phyloP scores from a whole-genome alignment of 1,284 basidiomycete genomes.

The Cronartium quercuum region DNA sequence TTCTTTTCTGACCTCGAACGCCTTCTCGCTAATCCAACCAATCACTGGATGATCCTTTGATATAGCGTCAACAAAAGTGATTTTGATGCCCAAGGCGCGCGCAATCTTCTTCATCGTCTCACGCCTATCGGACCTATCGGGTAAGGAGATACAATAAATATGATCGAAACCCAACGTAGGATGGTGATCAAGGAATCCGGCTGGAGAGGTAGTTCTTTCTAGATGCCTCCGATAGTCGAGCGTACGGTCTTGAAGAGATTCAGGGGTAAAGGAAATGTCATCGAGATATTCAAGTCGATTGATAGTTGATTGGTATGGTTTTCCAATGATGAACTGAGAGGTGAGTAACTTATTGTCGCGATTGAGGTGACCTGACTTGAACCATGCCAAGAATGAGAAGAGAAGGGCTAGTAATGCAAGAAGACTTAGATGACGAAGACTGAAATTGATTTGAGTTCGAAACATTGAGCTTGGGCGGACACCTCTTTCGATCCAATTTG shows the following conservation, averaged over 20 bases:
- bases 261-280: constrained; percentile 19
- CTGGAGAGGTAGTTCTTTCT: constrained; percentile 40
- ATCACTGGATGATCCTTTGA: constrained; percentile 42
- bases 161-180: constrained; percentile 47
- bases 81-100: constrained; percentile 49
- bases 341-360: background rate
- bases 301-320: background rate
- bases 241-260: background rate
- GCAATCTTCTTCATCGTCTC: constrained; percentile 59
- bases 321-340: background rate
- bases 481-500: no score
- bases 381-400: background rate
- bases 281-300: background rate
- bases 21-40: constrained; percentile 46
- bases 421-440: background rate
- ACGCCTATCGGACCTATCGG: constrained; percentile 55
- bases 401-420: background rate
- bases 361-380: background rate
- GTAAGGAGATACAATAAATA: constrained; percentile 60
- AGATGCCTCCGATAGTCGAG: constrained; percentile 40
- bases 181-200: constrained; percentile 40
- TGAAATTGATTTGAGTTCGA: background rate
- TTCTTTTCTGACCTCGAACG: constrained; percentile 41
- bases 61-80: constrained; percentile 46
- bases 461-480: background rate